Evolutionary conservation across 2,329 filamentous ascomycete species (phyloP), one percentile per base, ranked within the genome.

Genomic region (Hawksworthiomyces lignivorus): DNA sequence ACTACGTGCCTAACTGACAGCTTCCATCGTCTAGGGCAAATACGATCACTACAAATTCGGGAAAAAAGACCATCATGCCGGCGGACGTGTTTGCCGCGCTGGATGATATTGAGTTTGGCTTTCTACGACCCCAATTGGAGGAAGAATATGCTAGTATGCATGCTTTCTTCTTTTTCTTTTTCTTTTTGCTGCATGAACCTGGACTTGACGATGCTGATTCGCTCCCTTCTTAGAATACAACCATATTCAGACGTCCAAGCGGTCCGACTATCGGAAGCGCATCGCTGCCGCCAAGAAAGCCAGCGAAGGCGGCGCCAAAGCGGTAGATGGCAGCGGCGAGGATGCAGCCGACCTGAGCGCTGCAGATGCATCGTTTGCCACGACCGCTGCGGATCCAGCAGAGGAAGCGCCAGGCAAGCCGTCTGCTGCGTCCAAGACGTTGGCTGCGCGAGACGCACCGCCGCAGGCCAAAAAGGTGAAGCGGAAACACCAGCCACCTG

Each of bases 31-130:
- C n/a, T n/a, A n/a, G n/a, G n/a, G 82, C 86, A 33, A 87, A 87
- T 53, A 82, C 87, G 52, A 72, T 80, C 54, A 85, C 85, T 7
- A 61, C 72, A 39, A 64, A 64, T 36, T 71, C 73, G n/a, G 75
- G 75, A 57, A 84, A 87, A 58, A 89, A 89, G 66, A 90, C 84
- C 0, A 83, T 92, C 52, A 73, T 77, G 53, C 83, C 84, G 1
- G 71, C 73, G 30, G 84, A 90, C 56, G 83, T 92, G 30, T 80
- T 89, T 55, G 78, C 80, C 37, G 85, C 84, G 1, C 70, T 92
- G 35, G 78, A 84, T n/a, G 81, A 86, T 28, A 75, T 81, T 35
- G 86, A 90, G 58, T 86, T 86, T 36, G 71, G 70, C n/a, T 88
- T 89, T 57, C 67, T 87, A 43, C 74, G 76, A 12, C 68, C 68